Base-by-base conservation (phyloP, 208 protist species). In the Leishmania braziliensis region DNA sequence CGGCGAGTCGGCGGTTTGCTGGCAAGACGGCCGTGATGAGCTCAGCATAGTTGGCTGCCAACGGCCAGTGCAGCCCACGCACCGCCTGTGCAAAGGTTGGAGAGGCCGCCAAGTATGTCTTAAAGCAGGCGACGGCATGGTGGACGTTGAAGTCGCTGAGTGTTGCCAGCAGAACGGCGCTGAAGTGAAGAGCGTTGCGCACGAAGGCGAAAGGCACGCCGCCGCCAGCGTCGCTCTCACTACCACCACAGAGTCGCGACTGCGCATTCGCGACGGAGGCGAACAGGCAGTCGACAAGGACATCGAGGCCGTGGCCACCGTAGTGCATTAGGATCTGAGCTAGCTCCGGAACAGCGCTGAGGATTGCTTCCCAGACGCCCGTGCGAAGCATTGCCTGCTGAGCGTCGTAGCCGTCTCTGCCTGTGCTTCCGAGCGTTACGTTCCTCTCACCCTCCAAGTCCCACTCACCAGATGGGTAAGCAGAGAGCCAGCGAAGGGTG, bases 91-190 rank as follows among this genome's bases (percentile, higher is more conserved):
- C 82, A 33, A 85, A 85, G 46, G 48, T 12, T 2, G 79, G 62
- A 20, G 82, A 85, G 12, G 71, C 72, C 53, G 76, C n/a, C 48
- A 85, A 75, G 82, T 79, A 82, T 26, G 54, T 48, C 12, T 85
- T 51, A 39, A 85, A 82, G 73, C 77, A 85, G 4, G 77, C 70
- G 62, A 91, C 69, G 33, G 93, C 88, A 73, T 84, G 62, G 86
- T 88, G 82, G 5, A 81, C 66, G 83, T 95, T 86, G 2, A 81
- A 60, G 68, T 89, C 89, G n/a, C 87, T 86, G n/a, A 95, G 84
- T 53, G 86, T 86, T 36, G 87, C 77, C 26, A 96, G 76, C 26
- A 96, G 48, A 1, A 85, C 62, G 0, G 89, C 48, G 23, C 90
- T 60, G 75, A 93, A 91, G 9, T 75, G 68, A 51, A 91, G 72